Percentiles rank a stretch among this genome's conserved stretches.
These are phyloP conservation scores for Chaetomium globosum DNA, from an alignment of 2,329 filamentous ascomycete genomes.

Conservation along the genomic window DNA sequence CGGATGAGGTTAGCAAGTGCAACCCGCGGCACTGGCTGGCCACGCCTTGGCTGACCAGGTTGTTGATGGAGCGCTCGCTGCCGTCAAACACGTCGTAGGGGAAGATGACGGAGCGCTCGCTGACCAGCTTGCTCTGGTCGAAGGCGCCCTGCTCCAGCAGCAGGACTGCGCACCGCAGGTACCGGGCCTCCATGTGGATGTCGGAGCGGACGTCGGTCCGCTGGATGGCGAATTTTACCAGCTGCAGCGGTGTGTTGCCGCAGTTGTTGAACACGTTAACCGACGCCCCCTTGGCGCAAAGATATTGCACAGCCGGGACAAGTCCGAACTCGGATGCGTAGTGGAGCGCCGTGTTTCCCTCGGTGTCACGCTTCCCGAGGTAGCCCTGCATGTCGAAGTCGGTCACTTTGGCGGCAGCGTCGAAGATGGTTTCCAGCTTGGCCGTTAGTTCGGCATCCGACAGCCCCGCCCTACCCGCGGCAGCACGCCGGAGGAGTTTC, in stretches of 20 bases:
- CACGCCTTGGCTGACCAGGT: conserved; percentile 35
- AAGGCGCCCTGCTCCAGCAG: conserved; percentile 37
- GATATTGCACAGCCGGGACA: conserved; percentile 35
- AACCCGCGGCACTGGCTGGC: conserved; percentile 34
- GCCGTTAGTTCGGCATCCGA: conserved; percentile 31
- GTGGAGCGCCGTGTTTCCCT: conserved; percentile 38
- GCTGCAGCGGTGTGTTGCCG: conserved; percentile 38
- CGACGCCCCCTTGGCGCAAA: conserved; percentile 31
- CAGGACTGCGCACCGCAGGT: conserved; percentile 36
- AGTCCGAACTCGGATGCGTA: conserved; percentile 38
- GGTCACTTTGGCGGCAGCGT: conserved; percentile 26
- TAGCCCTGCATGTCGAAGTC: conserved; percentile 29
- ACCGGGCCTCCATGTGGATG: conserved; percentile 38
- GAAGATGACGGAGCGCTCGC: conserved; percentile 35
- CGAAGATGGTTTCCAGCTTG: conserved; percentile 32
- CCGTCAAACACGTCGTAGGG: conserved; percentile 38
- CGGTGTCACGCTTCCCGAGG: conserved; percentile 36
- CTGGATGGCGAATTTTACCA: conserved; percentile 38
- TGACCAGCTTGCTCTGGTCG: conserved; percentile 38
- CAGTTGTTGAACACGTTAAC: conserved; percentile 39
- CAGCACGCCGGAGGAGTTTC: conserved; percentile 35
- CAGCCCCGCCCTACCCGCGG: conserved; percentile 29
- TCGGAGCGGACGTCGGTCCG: conserved; percentile 38
- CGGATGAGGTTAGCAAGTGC: conserved; percentile 34
- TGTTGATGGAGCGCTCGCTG: conserved; percentile 35